These are phyloP conservation scores for Sugiyamaella grinbergsii DNA, from an alignment of 1,139 yeast species.

Conservation along the genomic window DNA sequence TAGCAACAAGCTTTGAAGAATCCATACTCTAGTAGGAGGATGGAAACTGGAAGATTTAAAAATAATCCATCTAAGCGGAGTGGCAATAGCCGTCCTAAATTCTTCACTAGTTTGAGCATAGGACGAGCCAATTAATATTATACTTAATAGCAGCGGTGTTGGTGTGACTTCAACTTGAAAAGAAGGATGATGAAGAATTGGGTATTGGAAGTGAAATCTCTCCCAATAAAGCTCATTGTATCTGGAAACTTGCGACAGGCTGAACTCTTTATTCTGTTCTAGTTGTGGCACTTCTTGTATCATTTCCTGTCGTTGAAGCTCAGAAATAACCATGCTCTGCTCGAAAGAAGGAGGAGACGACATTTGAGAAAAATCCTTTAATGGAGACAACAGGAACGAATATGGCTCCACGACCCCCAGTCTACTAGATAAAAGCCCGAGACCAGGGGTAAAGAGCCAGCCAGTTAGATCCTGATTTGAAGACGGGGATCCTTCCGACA, in stretches of 20 bases:
- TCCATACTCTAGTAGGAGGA: slow-evolving; percentile 61
- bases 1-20: slow-evolving; percentile 62
- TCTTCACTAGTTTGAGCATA: slow-evolving; percentile 25
- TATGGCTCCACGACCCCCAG: slow-evolving; percentile 13
- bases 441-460: slow-evolving; percentile 22
- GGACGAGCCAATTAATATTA: slow-evolving; percentile 56
- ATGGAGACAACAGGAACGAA: slow-evolving; percentile 18
- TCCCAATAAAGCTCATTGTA: slow-evolving; percentile 51
- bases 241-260: slow-evolving; percentile 23
- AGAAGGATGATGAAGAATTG: slow-evolving; percentile 64
- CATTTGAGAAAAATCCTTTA: slow-evolving; percentile 23
- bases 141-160: slow-evolving; percentile 55
- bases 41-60: slow-evolving; percentile 61
- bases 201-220: slow-evolving; percentile 61
- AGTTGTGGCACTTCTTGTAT: slow-evolving; percentile 23
- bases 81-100: slow-evolving; percentile 52
- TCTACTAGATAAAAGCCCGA: slow-evolving; percentile 17
- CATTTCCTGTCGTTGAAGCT: slow-evolving; percentile 27
- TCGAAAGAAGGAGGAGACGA: slow-evolving; percentile 26
- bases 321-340: slow-evolving; percentile 24
- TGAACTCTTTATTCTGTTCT: slow-evolving; percentile 21
- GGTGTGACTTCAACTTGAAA: slow-evolving; percentile 57
- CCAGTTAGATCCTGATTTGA: slow-evolving; percentile 18
- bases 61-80: slow-evolving; percentile 63
- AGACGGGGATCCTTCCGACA: slow-evolving; percentile 13